Evolutionary conservation across 2,329 filamentous ascomycete species (phyloP).

Genomic region (Diaporthe sp.): DNA sequence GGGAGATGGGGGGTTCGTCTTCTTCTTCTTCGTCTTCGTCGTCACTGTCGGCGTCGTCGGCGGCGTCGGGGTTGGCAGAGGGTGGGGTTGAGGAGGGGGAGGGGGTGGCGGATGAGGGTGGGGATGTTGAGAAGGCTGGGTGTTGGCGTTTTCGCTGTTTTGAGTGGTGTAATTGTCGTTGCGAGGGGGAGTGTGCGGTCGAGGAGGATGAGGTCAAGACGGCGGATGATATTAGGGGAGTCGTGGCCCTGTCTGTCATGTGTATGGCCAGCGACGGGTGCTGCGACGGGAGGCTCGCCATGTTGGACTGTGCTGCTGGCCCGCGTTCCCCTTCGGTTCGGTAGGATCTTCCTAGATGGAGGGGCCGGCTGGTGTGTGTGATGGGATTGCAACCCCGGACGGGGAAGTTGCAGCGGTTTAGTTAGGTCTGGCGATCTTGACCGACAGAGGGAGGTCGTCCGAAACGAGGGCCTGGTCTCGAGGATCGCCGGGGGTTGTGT

Average conservation of each 20-base stretch:
- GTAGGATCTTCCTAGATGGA: neutral
- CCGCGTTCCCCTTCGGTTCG: neutral
- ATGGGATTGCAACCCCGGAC: neutral
- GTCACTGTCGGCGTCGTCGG: conserved; percentile 13
- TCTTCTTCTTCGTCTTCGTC: neutral
- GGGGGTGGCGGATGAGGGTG: conserved; percentile 3
- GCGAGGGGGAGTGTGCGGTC: conserved; percentile 41
- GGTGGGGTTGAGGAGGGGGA: conserved; percentile 28
- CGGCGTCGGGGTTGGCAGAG: conserved; percentile 5
- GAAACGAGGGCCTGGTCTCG: neutral
- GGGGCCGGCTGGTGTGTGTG: neutral
- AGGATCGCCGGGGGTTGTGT: conserved; percentile 3
- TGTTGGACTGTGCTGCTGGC: conserved; percentile 34
- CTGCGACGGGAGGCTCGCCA: conserved; percentile 58
- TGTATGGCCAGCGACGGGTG: conserved; percentile 64
- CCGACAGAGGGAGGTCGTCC: neutral
- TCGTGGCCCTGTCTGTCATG: conserved; percentile 66
- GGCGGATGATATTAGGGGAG: conserved; percentile 67
- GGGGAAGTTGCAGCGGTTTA: neutral
- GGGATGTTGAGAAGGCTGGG: conserved; percentile 30
- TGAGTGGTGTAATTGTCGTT: conserved; percentile 45
- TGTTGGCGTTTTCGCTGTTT: neutral
- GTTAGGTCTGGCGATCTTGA: conserved; percentile 1
- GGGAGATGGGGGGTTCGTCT: conserved; percentile 32
- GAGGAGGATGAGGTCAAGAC: conserved; percentile 33